Base-by-base conservation (phyloP, 805 yeast genomes). In the Starmerella geochares region DNA sequence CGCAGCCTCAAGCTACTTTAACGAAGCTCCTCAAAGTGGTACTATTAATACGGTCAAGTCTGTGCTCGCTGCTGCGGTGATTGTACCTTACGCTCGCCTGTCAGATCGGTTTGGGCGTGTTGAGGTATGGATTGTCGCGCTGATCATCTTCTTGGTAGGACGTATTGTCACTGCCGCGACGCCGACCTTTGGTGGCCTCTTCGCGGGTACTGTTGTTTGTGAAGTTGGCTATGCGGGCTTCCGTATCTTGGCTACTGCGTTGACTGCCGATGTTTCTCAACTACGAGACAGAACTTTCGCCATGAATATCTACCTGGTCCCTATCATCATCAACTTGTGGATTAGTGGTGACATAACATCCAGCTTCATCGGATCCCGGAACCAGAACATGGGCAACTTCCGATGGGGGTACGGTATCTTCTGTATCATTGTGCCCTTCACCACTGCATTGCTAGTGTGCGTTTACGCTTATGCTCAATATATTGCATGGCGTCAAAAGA, bases 351-450 rank as follows among this genome's bases (percentile, higher is more conserved):
- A 79, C 16, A 59, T 54, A 8, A 47, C 56, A 6, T 44, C 56
- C 21, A 54, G 51, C 27, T 23, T 46, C 13, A 41, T 52, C 19
- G 54, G 45, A 4, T 33, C 35, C 25, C 29, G 31, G 5, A 27
- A 41, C 16, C 27, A 39, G 38, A 28, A 35, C 24, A 8, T 10
- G 7, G 16, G 19, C 4, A 60, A 71, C 36, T 80, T 85, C 80
- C 71, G 78, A 11, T 83, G 88, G 88, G 81, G 80, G 60, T 77
- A 80, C 57, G 87, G 81, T 39, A 81, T 83, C 75, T 82, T 83
- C 82, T 86, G 86, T 2, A 79, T 80, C 58, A 79, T 81, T 55
- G 78, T 79, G 70, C 88, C 88, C 29, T 65, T 80, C 36, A 62
- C 78, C 3, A 70, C 81, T 55, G 41, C 81, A 13, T 86, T 87